Conservation (phyloP, 768 basidiomycete genomes). For the Amanita phalloides region DNA sequence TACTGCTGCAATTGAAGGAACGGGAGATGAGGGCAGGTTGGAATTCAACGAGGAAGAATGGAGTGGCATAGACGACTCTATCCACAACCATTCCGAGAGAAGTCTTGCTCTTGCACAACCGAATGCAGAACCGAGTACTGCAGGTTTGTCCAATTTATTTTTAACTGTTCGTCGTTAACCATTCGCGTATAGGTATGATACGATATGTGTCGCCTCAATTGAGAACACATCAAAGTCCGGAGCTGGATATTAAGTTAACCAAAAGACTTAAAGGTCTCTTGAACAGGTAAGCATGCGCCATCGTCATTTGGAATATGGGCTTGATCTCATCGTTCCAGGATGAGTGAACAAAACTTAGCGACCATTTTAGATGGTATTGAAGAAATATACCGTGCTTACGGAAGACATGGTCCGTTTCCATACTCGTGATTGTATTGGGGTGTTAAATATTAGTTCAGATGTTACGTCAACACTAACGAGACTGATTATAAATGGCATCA, state of each 20-base stretch:
- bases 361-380: slow-evolving; percentile 67
- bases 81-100: slow-evolving; percentile 6
- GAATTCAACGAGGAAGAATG: slow-evolving; percentile 20
- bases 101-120: neutral
- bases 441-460: slow-evolving; percentile 31
- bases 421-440: neutral
- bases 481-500: slow-evolving; percentile 70
- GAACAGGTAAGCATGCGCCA: slow-evolving; percentile 50
- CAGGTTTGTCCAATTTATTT: slow-evolving; percentile 3
- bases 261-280: slow-evolving; percentile 79
- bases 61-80: slow-evolving; percentile 21
- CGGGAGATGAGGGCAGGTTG: slow-evolving; percentile 10
- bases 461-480: slow-evolving; percentile 71
- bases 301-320: neutral
- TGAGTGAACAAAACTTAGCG: slow-evolving; percentile 85
- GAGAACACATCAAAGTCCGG: slow-evolving; percentile 32
- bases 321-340: slow-evolving; percentile 27
- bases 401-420: slow-evolving; percentile 58
- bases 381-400: slow-evolving; percentile 62
- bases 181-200: slow-evolving; percentile 17
- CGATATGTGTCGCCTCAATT: slow-evolving; percentile 81
- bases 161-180: neutral
- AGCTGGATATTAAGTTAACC: slow-evolving; percentile 43
- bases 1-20: neutral
- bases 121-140: slow-evolving; percentile 5